Base-by-base conservation (phyloP, 495 filamentous ascomycete genomes). In the Lasiosphaeris hirsuta region DNA sequence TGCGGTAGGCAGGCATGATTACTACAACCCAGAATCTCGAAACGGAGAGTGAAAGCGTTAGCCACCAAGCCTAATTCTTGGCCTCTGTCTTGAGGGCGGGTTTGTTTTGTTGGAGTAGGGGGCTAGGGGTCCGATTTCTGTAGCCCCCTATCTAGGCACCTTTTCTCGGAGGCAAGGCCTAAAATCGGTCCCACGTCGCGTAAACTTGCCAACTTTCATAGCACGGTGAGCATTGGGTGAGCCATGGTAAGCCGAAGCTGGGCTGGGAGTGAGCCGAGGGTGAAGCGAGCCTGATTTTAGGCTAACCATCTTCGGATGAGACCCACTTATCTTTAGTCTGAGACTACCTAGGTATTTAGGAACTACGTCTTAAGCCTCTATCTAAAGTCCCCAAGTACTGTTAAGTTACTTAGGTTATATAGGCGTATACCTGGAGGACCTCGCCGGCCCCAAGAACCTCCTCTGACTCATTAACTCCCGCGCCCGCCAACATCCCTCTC, bases 261-360 rank as follows among this genome's bases (percentile, higher is more conserved):
- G 5, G 23, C 23, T 30, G 23, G 23, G 23, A 30, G 23, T 30
- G 51, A 54, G 51, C 51, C 51, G 37, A 54, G 38, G 51, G 51
- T 54, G 51, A 46, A 55, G 40, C 52, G 40, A 55, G 52, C 39
- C 52, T 44, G 40, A 55, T 55, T 55, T 23, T 55, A 33, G 41
- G 36, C 52, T 38, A 55, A 44, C 52, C 40, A 23, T 55, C 34
- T 38, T 53, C 33, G 37, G 36, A 41, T 2, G 38, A 30, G 50
- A 53, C 37, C 42, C 15, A 45, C 15, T 45, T 45, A 45, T 45
- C 19, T 45, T 45, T 45, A 45, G 15, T 45, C 42, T 18, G 42
- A 45, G 42, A 45, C 42, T 45, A 45, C 42, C 42, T 45, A n/a
- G n/a, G n/a, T n/a, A n/a, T n/a, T n/a, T n/a, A n/a, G n/a, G n/a